Evolutionary conservation across 306 rosid genomes (phyloP), one percentile per base, ranked within the genome.

Genomic region (Cicer cuneatum): DNA sequence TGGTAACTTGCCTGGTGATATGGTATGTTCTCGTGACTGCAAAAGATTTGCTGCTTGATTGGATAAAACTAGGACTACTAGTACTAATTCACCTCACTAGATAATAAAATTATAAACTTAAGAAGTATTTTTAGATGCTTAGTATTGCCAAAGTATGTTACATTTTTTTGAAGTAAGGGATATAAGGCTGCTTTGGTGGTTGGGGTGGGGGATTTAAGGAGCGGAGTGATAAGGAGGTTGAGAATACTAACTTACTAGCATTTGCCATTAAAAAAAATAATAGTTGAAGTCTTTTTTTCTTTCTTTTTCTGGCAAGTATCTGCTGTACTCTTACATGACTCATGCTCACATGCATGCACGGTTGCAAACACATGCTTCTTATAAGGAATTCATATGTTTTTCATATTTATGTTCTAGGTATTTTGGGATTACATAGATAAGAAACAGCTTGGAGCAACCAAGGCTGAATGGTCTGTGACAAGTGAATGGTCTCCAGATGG

Each of bases 401-500:
- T 61, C 69, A 40, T 72, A 62, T 39, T 82, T 59, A 62, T 77
- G 54, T 40, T 75, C 72, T 81, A 93, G 98, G 97, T 86, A 64
- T 93, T 93, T 80, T 93, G 98, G 98, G 98, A 93, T 81, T 87
- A 91, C 16, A 10, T 10, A 15, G 97, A 87, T 76, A 85, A 67
- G 82, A 88, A 88, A 65, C 96, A 88, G 82, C 86, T 93, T 72
- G 87, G 71, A 70, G 12, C 87, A 79, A 91, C 93, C 2, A 89
- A 75, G 85, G 96, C 96, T 41, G 98, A 91, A 78, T 89, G 91
- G 86, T 93, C 98, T 40, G 97, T 93, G 75, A 84, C 97, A 19
- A 89, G 97, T 73, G 98, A 93, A 82, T 93, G 98, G 97, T 93
- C 98, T 69, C 88, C 98, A 1, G 92, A 91, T 84, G 98, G 98